These are phyloP conservation scores for Kwoniella newhampshirensis DNA, from an alignment of 768 basidiomycete species.

Conservation along the genomic window DNA sequence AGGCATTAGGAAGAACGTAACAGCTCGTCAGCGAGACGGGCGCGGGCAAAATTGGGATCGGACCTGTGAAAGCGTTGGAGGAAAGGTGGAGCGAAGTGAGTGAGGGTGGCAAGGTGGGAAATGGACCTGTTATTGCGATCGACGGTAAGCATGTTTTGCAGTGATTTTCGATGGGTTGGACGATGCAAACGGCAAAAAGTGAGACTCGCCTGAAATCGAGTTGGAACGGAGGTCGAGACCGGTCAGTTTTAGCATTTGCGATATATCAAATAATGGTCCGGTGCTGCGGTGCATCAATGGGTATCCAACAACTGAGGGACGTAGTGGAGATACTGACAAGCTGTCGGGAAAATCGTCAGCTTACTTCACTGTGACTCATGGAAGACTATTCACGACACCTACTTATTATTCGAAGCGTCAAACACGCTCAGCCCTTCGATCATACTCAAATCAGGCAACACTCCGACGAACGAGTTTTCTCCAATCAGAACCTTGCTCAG, in stretches of 20 bases:
- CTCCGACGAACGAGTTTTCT: constrained; percentile 8
- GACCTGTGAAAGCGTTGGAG: constrained; percentile 19
- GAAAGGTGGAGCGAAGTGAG: constrained; percentile 17
- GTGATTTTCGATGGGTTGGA: too few species aligned
- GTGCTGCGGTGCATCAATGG: constrained; percentile 9
- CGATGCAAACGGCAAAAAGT: too few species aligned
- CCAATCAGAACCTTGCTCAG: constrained; percentile 9
- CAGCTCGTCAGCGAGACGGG: constrained; percentile 13
- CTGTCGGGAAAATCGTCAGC: background rate
- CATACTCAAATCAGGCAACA: constrained; percentile 20
- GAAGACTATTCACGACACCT: background rate
- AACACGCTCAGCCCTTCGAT: constrained; percentile 7
- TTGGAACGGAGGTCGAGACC: constrained; percentile 23
- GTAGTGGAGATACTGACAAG: constrained; percentile 10
- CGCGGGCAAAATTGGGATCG: constrained; percentile 14
- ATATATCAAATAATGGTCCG: constrained; percentile 20
- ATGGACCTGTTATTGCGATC: constrained; percentile 11
- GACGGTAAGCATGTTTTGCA: too few species aligned
- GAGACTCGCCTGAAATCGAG: constrained; percentile 21
- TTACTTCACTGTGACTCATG: background rate
- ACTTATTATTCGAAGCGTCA: constrained; percentile 20
- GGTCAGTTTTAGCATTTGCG: constrained; percentile 10
- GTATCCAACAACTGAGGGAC: background rate
- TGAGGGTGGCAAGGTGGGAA: background rate
- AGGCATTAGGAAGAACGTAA: constrained; percentile 19